These are phyloP conservation scores for Naegleria lovaniensis DNA, from an alignment of 208 protist species.

Conservation along the genomic window DNA sequence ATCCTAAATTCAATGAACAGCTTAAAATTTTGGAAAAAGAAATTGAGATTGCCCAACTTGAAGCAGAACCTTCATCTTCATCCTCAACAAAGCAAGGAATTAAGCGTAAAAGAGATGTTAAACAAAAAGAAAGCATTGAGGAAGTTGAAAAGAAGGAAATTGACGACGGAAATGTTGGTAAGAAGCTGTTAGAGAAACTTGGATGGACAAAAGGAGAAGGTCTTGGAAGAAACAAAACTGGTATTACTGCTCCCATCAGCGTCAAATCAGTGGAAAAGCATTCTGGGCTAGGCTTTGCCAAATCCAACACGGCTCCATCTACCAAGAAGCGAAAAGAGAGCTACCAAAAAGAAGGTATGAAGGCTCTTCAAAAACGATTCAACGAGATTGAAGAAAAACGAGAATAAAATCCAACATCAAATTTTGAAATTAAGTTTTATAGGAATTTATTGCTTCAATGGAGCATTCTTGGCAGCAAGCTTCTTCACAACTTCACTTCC, in stretches of 20 bases:
- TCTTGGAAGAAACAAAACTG: background rate
- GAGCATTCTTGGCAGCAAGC: background rate
- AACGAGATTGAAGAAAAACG: background rate
- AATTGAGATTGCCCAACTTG: background rate
- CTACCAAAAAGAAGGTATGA: slow-evolving; percentile 5
- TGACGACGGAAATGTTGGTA: slow-evolving; percentile 5
- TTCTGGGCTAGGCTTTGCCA: background rate
- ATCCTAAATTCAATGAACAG: background rate
- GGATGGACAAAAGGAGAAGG: slow-evolving; percentile 26
- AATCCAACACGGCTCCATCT: background rate
- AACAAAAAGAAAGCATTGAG: background rate
- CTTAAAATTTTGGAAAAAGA: background rate
- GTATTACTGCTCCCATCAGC: background rate
- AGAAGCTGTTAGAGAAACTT: slow-evolving; percentile 18
- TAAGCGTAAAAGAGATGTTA: background rate
- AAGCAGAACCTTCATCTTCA: background rate
- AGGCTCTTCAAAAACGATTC: background rate
- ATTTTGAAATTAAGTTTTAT: background rate
- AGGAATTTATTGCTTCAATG: background rate
- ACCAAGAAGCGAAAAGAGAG: background rate
- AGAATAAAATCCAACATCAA: background rate
- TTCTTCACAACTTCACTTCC: background rate
- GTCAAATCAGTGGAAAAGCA: background rate
- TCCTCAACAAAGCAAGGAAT: background rate
- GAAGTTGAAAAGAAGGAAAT: background rate